phyloP scores from a whole-genome alignment of 495 filamentous ascomycete species.

The Penicillium tannophilum region DNA sequence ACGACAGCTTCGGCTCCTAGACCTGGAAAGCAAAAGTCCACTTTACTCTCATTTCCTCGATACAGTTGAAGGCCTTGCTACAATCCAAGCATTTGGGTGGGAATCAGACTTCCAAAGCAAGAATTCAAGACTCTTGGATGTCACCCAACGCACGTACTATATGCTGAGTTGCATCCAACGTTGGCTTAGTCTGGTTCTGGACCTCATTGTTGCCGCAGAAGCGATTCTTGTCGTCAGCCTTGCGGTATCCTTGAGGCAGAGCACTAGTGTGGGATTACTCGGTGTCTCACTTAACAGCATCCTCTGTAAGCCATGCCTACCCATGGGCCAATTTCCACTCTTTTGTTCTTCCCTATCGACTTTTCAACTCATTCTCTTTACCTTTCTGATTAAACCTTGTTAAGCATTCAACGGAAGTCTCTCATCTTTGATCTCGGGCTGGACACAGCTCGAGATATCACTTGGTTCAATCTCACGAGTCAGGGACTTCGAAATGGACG shows the following conservation, averaged over 20 bases:
- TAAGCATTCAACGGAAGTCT: constrained; percentile 7
- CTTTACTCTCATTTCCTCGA: constrained; percentile 8
- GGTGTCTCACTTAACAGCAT: constrained; percentile 8
- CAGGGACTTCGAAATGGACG: constrained; percentile 2
- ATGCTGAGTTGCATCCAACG: constrained; percentile 5
- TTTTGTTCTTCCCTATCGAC: too few relatives aligned
- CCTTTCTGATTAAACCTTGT: too few relatives aligned
- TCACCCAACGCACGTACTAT: constrained; percentile 7
- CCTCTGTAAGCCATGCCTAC: neutral
- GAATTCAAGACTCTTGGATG: constrained; percentile 4
- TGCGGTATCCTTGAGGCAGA: constrained; percentile 1
- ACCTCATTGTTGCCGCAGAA: neutral
- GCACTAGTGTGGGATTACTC: constrained; percentile 2
- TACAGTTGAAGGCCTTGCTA: constrained; percentile 6
- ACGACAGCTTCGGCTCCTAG: constrained; percentile 10
- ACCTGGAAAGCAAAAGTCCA: constrained; percentile 9
- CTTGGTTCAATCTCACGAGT: constrained; percentile 2
- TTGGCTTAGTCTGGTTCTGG: constrained; percentile 10
- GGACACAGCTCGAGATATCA: constrained; percentile 7
- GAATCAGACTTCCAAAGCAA: neutral
- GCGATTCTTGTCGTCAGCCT: neutral
- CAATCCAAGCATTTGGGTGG: constrained; percentile 11
- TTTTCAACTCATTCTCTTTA: too few relatives aligned
- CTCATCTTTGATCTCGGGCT: constrained; percentile 5
- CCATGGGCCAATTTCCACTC: too few relatives aligned